These are phyloP conservation scores for Pilasporangium apinafurcum DNA, from an alignment of 352 stramenopile species.

Conservation along the genomic window DNA sequence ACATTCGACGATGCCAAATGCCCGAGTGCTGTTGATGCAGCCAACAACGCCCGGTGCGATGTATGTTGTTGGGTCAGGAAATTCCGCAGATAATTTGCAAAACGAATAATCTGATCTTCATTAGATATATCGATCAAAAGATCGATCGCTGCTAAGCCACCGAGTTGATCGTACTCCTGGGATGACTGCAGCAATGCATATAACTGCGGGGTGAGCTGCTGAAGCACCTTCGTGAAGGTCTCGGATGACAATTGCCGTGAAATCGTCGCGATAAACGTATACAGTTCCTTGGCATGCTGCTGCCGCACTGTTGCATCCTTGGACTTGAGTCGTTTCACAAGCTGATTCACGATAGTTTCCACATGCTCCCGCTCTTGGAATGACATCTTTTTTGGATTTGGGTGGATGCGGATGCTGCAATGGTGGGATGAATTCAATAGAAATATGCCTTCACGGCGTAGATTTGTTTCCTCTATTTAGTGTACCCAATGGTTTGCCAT, in stretches of 20 bases:
- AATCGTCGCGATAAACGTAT: slow-evolving; percentile 53
- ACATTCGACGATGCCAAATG: slow-evolving; percentile 67
- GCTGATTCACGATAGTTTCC: slow-evolving; percentile 43
- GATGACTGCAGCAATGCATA: slow-evolving; percentile 61
- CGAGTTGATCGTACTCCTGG: slow-evolving; percentile 62
- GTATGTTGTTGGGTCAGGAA: slow-evolving; percentile 76
- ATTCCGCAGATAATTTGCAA: slow-evolving; percentile 87
- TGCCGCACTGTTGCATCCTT: slow-evolving; percentile 23
- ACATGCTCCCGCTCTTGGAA: slow-evolving; percentile 65
- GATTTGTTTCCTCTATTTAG: no score
- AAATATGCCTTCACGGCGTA: no score
- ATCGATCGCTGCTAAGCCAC: slow-evolving; percentile 69
- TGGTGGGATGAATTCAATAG: no score
- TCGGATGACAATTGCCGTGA: slow-evolving; percentile 74
- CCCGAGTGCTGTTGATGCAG: slow-evolving; percentile 72
- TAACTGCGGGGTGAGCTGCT: slow-evolving; percentile 70
- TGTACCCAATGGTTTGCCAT: no score
- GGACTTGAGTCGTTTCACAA: slow-evolving; percentile 56
- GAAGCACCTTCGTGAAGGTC: slow-evolving; percentile 69
- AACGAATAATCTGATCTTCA: slow-evolving; percentile 87
- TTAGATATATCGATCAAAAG: slow-evolving; percentile 75
- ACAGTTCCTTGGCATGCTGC: slow-evolving; percentile 48
- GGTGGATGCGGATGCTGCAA: no score
- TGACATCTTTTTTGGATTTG: no score
- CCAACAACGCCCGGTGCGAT: slow-evolving; percentile 47